phyloP scores from a whole-genome alignment of 345 rosid genomes.

The Euphorbia lathyris region DNA sequence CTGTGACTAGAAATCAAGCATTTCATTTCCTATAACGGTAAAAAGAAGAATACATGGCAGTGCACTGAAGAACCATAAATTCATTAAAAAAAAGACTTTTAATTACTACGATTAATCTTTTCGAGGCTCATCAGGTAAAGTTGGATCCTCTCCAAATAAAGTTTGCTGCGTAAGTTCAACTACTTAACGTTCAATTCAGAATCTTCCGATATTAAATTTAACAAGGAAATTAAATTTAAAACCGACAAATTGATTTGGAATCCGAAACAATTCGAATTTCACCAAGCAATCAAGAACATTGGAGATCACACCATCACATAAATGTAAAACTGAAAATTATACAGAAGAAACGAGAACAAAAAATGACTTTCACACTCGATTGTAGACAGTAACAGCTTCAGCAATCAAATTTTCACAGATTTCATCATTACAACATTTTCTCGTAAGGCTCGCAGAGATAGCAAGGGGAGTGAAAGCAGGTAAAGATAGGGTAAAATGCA shows the following conservation, averaged over 20 bases:
- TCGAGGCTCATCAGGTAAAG: too few relatives aligned
- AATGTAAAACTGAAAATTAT: slow-evolving; percentile 2
- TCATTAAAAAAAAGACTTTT: background rate
- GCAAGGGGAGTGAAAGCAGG: too few relatives aligned
- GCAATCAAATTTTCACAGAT: background rate
- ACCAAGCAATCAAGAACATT: background rate
- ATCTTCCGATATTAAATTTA: background rate
- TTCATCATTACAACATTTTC: background rate
- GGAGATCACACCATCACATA: background rate
- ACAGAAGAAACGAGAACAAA: background rate
- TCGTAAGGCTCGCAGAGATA: background rate
- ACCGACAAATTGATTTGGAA: slow-evolving; percentile 1
- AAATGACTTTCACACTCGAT: background rate
- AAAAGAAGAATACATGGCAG: background rate
- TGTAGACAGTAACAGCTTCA: background rate
- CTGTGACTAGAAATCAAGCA: background rate
- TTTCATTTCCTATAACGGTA: background rate
- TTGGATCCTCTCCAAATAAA: too few relatives aligned
- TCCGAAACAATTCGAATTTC: background rate
- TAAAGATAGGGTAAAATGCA: slow-evolving; percentile 12
- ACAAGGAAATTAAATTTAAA: background rate
- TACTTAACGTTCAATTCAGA: background rate
- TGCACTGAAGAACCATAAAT: background rate
- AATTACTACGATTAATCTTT: background rate
- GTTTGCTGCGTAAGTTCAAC: background rate